Evolutionary conservation across 352 stramenopile species (phyloP), one percentile per base, ranked within the genome.

Genomic region (Paralagenidium karlingii): DNA sequence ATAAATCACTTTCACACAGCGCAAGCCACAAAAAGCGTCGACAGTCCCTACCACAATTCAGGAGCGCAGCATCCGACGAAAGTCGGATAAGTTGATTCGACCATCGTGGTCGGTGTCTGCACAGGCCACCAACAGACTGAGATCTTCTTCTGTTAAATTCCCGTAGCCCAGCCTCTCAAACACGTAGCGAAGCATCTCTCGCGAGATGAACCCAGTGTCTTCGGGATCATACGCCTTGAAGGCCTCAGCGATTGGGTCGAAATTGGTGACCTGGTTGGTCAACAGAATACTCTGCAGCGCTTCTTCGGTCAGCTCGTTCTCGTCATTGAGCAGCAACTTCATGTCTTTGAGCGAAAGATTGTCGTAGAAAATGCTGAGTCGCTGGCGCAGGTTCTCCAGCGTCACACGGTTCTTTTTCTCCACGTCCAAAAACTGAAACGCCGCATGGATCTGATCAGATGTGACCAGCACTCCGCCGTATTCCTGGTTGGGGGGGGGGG

Each of bases 371-470:
- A 89, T 70, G 18, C 75, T 59, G 1, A 96, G 59, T 10, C 79
- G 49, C 24, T 82, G 63, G n/a, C 67, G 60, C 22, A 94, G 55
- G 39, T 83, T 89, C 4, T 73, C 58, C n/a, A 85, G 43, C 20
- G 79, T 94, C 36, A 96, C 75, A 24, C 62, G 60, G 20, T 77
- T 63, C 36, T 71, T 86, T 31, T 65, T 61, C 30, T 94, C 79
- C 8, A 90, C 45, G 56, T 94, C 84, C 11, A 96, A 76, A 51
- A 96, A 94, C 43, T 94, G 63, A 58, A 96, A 96, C 25, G 79
- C 82, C 16, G 57, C 48, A 28, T 59, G 64, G 30, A 95, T 85
- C 55, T 96, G 81, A 24, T 91, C 73, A 0, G 75, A 63, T 12
- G 70, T 88, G 20, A 95, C 66, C 11, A 89, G 45, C 22, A 94